Conservation (phyloP, 2,329 filamentous ascomycete species). For the Diaporthe caulivora region DNA sequence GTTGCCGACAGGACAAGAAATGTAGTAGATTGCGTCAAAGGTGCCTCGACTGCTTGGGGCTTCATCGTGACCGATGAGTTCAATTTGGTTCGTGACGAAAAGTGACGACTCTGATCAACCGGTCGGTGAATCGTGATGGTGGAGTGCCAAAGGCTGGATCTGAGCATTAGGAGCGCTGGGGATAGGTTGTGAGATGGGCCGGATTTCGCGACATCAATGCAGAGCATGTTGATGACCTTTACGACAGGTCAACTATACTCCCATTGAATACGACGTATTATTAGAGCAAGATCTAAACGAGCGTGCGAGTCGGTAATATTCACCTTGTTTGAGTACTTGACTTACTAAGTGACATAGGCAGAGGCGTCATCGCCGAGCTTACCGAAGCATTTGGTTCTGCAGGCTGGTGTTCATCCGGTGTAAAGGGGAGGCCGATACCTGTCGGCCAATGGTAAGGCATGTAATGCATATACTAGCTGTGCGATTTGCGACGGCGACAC, state of each 20-base stretch:
- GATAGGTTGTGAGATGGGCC: background rate
- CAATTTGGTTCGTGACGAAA: background rate
- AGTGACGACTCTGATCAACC: background rate
- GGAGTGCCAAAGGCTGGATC: background rate
- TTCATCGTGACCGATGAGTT: background rate
- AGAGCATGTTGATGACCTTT: conserved; percentile 3
- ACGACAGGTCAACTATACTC: background rate
- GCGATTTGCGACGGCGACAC: background rate
- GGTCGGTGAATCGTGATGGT: background rate
- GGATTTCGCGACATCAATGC: background rate
- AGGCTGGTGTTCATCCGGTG: background rate
- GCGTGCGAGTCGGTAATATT: background rate
- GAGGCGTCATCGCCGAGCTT: background rate
- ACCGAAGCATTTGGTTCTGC: background rate
- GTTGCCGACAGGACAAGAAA: background rate
- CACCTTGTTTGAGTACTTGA: background rate
- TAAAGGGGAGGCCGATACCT: background rate
- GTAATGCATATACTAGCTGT: background rate
- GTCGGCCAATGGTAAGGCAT: background rate
- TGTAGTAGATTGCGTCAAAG: conserved; percentile 1
- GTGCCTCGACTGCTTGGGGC: background rate
- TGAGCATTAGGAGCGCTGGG: no score
- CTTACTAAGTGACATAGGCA: background rate
- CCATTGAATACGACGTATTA: background rate
- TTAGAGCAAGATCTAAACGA: background rate